Conservation (phyloP, 2,329 filamentous ascomycete genomes). For the Paecilomyces sp. region DNA sequence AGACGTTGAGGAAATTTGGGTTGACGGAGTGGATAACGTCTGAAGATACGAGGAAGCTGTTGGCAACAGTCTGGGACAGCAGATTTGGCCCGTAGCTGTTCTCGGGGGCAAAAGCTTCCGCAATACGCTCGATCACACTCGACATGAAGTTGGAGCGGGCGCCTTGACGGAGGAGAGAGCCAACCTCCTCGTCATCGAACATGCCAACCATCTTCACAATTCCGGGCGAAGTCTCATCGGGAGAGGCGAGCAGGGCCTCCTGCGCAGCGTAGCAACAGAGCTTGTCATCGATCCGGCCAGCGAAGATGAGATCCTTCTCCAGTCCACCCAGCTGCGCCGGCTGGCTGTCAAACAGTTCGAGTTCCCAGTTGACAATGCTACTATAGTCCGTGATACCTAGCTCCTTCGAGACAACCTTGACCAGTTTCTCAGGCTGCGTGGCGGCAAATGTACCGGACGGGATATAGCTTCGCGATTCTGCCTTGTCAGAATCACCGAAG, state of each 20-base stretch:
- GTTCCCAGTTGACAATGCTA: constrained; percentile 88
- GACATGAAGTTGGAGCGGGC: constrained; percentile 85
- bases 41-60: constrained; percentile 84
- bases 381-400: constrained; percentile 66
- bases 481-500: constrained; percentile 18
- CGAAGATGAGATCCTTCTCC: constrained; percentile 90
- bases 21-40: constrained; percentile 93
- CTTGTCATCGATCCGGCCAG: constrained; percentile 93
- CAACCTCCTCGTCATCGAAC: constrained; percentile 96
- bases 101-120: constrained; percentile 52
- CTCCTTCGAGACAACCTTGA: constrained; percentile 71
- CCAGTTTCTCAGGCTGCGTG: constrained; percentile 78
- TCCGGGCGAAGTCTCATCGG: constrained; percentile 44
- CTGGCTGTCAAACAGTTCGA: constrained; percentile 89
- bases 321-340: constrained; percentile 77
- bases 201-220: constrained; percentile 85
- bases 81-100: constrained; percentile 45
- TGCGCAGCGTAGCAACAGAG: constrained; percentile 91
- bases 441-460: constrained; percentile 63
- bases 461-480: constrained; percentile 34
- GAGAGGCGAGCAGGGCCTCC: constrained; percentile 68
- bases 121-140: constrained; percentile 69
- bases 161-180: constrained; percentile 81
- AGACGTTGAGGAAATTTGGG: constrained; percentile 81
- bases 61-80: constrained; percentile 76